These are phyloP conservation scores for Juncus inflexus DNA, from an alignment of 176 grass and related monocot species.

Conservation along the genomic window DNA sequence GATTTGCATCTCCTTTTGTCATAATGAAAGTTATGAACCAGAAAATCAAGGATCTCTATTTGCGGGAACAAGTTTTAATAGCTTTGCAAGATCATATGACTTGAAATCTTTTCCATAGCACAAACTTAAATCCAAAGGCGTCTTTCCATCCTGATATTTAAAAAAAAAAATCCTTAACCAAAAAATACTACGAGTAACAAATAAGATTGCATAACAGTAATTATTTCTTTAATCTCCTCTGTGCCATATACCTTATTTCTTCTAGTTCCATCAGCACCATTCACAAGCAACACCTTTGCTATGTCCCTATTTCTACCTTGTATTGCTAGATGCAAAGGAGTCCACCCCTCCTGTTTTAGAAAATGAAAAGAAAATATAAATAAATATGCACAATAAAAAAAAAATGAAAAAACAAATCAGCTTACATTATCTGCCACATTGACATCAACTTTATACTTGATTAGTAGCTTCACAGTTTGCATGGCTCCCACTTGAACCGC, in stretches of 20 bases:
- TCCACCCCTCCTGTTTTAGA: conserved; percentile 70
- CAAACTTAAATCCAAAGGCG: conserved; percentile 78
- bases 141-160: conserved; percentile 65
- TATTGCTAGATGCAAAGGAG: conserved; percentile 71
- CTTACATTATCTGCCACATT: conserved; percentile 78
- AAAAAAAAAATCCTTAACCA: neutral
- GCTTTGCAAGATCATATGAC: conserved; percentile 85
- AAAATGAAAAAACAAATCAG: conserved; percentile 9
- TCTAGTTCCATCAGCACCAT: conserved; percentile 89
- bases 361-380: conserved; percentile 17
- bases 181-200: neutral
- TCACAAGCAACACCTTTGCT: conserved; percentile 67
- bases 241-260: conserved; percentile 49
- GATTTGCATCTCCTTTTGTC: too few species aligned
- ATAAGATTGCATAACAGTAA: neutral
- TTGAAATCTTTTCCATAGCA: conserved; percentile 97
- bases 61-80: conserved; percentile 77
- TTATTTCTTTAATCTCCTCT: neutral
- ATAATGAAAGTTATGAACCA: neutral
- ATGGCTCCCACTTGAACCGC: conserved; percentile 84
- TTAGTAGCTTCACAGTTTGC: conserved; percentile 81
- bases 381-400: conserved; percentile 4
- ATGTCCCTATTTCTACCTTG: conserved; percentile 88
- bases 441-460: conserved; percentile 85
- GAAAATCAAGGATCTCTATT: conserved; percentile 42